Base-by-base conservation (phyloP, 1,139 yeast species). In the Diutina sp. region DNA sequence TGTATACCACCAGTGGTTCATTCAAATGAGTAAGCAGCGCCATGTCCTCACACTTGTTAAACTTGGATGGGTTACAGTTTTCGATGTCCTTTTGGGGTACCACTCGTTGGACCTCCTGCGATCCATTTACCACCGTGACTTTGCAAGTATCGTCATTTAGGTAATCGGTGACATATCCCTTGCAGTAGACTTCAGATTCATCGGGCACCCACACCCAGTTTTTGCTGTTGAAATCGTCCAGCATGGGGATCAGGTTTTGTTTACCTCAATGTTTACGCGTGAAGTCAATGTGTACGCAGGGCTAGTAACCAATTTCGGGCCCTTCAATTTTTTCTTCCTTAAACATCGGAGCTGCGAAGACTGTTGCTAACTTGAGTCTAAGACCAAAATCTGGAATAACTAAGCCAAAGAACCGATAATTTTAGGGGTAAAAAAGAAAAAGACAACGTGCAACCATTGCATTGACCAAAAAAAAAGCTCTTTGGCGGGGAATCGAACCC, bases 1-100 rank as follows among this genome's bases (percentile, higher is more conserved):
- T 95, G 70, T 90, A 80, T 12, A 93, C 82, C 38, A 93, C 98
- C 0, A 96, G 87, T 0, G 99, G 96, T 68, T 93, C 99, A 68
- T 93, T 95, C 61, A 93, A 76, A 68, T 86, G 91, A 1, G 99
- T 95, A 63, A 93, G 76, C 63, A 91, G 96, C 0, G 99, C 98
- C 95, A 93, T 90, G 66, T 93, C 97, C 63, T 87, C 84, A 59
- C 95, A 91, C 64, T 84, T 86, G 69, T 93, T 95, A 69, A 93
- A 93, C 64, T 89, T 88, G n/a, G 85, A 78, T 1, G 99, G 99
- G 66, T 93, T 93, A 58, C 87, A 85, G 61, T 83, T 83, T 61
- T 87, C 87, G 25, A 85, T 72, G 38, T 71, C 68, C 30, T 73
- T 70, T 41, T 79, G 72, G 35, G 73, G 72, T 4, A 84, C 74